Evolutionary conservation across 768 basidiomycete species (phyloP).

Genomic region (Collybiopsis confluens): DNA sequence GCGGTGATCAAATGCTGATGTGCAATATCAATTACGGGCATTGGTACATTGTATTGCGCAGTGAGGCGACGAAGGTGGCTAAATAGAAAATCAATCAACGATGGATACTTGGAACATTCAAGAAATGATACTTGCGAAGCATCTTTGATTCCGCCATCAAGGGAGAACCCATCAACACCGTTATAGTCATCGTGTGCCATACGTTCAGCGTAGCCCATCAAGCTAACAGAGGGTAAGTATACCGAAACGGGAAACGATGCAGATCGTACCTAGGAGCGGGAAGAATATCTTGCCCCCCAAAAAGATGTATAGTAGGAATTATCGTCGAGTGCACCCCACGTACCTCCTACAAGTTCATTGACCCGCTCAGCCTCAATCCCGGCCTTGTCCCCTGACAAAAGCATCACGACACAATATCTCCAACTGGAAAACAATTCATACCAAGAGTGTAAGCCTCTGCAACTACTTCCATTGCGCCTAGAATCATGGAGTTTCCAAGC

Average conservation of each 20-base stretch:
- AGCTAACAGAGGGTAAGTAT: constrained; percentile 25
- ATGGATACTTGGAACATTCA: neutral
- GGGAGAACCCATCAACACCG: constrained; percentile 67
- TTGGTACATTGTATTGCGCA: constrained; percentile 59
- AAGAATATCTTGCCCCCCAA: constrained; percentile 48
- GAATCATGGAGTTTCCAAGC: constrained; percentile 74
- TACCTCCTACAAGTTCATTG: constrained; percentile 54
- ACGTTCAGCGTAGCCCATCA: constrained; percentile 57
- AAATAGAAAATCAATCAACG: neutral
- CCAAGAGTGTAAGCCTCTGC: constrained; percentile 83
- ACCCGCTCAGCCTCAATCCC: constrained; percentile 69
- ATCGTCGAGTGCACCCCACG: constrained; percentile 1
- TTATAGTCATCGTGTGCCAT: constrained; percentile 76
- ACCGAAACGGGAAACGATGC: constrained; percentile 7
- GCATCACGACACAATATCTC: neutral
- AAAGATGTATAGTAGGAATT: constrained; percentile 1
- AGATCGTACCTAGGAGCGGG: constrained; percentile 54
- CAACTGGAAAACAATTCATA: neutral
- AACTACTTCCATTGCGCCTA: constrained; percentile 74
- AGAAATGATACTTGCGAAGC: constrained; percentile 43
- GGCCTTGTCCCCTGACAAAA: constrained; percentile 49
- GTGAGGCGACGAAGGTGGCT: constrained; percentile 71
- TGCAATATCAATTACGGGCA: constrained; percentile 69
- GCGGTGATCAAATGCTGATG: constrained; percentile 79
- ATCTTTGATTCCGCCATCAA: constrained; percentile 88